Evolutionary conservation across 176 grass and related monocot genomes (phyloP).

Genomic region (Avena eriantha): DNA sequence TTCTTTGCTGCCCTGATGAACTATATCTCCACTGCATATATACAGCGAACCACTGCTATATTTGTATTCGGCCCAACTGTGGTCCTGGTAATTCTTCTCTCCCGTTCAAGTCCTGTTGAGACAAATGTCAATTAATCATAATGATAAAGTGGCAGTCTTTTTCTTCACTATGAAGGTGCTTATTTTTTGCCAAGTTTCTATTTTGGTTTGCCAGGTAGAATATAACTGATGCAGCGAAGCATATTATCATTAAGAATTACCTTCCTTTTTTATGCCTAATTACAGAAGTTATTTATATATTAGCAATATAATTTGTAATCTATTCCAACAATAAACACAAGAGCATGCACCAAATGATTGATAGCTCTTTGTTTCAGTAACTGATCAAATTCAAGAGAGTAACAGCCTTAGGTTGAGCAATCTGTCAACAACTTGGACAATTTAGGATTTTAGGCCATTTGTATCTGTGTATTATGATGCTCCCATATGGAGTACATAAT

Average conservation of each 20-base stretch:
- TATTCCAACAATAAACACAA: background rate
- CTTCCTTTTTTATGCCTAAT: background rate
- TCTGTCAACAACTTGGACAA: background rate
- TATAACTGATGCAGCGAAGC: background rate
- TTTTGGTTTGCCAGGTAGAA: background rate
- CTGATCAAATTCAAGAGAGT: background rate
- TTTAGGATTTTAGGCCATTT: background rate
- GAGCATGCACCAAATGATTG: background rate
- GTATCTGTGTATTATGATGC: background rate
- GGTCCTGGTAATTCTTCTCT: constrained; percentile 37
- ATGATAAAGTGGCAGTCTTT: background rate
- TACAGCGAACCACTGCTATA: constrained; percentile 37
- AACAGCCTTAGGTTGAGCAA: background rate
- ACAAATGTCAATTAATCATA: background rate
- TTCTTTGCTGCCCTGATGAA: constrained; percentile 39
- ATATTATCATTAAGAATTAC: background rate
- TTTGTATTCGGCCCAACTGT: constrained; percentile 33
- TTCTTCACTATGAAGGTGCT: background rate
- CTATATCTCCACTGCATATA: constrained; percentile 39
- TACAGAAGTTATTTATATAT: background rate
- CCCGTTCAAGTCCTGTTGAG: background rate
- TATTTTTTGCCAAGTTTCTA: background rate
- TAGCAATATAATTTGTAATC: background rate
- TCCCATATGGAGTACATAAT: background rate
- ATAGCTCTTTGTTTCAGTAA: background rate